phyloP scores from a whole-genome alignment of 164 flowering plant species.

The Macadamia tetraphylla region DNA sequence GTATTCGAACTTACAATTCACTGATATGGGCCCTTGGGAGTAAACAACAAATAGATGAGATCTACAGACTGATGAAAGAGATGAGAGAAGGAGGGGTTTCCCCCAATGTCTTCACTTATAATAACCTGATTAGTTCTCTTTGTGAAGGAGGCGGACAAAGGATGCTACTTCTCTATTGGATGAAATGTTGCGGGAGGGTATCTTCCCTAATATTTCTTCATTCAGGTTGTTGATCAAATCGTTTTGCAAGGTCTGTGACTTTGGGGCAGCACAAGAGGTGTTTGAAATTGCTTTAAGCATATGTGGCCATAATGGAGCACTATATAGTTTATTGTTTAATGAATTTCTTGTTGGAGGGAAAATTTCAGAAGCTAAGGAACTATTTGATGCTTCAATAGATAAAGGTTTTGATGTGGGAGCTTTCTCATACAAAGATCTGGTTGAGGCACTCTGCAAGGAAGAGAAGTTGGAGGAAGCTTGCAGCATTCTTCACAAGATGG shows the following conservation, averaged over 20 bases:
- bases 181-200: conserved; percentile 69
- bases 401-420: conserved; percentile 46
- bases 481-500: conserved; percentile 51
- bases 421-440: conserved; percentile 59
- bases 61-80: conserved; percentile 66
- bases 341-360: conserved; percentile 59
- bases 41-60: conserved; percentile 64
- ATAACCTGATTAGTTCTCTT: conserved; percentile 51
- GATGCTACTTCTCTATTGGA: conserved; percentile 64
- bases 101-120: conserved; percentile 69
- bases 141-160: conserved; percentile 56
- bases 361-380: conserved; percentile 48
- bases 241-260: conserved; percentile 55
- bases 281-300: conserved; percentile 53
- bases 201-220: conserved; percentile 57
- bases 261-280: conserved; percentile 54
- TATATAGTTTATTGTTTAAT: conserved; percentile 63
- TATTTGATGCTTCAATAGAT: conserved; percentile 54
- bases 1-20: conserved; percentile 66
- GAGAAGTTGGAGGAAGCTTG: conserved; percentile 51
- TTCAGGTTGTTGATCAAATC: conserved; percentile 60
- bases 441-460: conserved; percentile 56
- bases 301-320: conserved; percentile 66
- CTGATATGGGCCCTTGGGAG: conserved; percentile 68
- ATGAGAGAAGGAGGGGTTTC: conserved; percentile 66